Percentiles rank a stretch among this genome's conserved stretches.
Evolutionary conservation across 140 eudicot species (phyloP).

Genomic region (Ambrosia hybrid): DNA sequence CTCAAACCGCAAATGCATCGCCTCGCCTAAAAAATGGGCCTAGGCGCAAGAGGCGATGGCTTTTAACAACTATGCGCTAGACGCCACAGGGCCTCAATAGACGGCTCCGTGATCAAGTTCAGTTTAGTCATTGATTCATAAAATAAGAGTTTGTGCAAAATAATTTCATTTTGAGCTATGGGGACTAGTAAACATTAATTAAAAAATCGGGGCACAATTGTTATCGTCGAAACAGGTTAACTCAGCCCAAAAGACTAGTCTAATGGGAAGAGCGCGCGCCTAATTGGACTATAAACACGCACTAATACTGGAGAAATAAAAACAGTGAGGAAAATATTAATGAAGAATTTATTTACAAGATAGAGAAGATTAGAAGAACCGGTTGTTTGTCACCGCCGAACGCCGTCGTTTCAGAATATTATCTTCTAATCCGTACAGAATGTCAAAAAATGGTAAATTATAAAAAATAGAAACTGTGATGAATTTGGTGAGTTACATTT

Average conservation of each 20-base stretch:
- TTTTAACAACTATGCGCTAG: no score
- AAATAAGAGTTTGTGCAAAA: no score
- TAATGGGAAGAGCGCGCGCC: no score
- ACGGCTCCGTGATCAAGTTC: no score
- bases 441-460: conserved; percentile 9
- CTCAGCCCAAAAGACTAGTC: no score
- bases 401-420: conserved; percentile 26
- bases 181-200: not conserved
- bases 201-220: not conserved
- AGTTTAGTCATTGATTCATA: no score
- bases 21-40: no score
- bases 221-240: not conserved
- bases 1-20: no score
- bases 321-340: not conserved
- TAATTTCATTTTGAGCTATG: not conserved
- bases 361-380: conserved; percentile 18
- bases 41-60: no score
- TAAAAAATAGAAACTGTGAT: not conserved
- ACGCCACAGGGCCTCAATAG: no score
- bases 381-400: conserved; percentile 14
- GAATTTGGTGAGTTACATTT: conserved; percentile 2
- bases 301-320: not conserved
- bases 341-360: not conserved
- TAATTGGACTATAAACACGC: not conserved
- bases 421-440: conserved; percentile 8